These are phyloP conservation scores for Microcyclosporella mali DNA, from an alignment of 2,329 filamentous ascomycete genomes.

Conservation along the genomic window DNA sequence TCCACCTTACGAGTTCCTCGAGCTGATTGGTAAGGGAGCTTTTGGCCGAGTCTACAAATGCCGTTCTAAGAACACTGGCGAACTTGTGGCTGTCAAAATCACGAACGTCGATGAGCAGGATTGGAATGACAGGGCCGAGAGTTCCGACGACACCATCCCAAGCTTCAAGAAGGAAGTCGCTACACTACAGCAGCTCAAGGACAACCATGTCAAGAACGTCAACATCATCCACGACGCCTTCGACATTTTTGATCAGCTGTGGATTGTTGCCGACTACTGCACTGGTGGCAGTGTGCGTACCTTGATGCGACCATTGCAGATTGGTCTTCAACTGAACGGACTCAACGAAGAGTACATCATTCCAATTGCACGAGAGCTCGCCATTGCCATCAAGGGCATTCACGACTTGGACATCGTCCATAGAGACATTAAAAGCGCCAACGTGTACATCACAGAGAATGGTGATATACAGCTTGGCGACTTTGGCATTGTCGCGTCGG, in stretches of 20 bases:
- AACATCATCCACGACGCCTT: constrained; percentile 76
- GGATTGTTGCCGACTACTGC: constrained; percentile 84
- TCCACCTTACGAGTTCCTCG: constrained; percentile 62
- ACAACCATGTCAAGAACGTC: constrained; percentile 70
- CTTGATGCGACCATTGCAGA: constrained; percentile 43
- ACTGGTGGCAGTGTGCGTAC: constrained; percentile 73
- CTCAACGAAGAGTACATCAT: constrained; percentile 58
- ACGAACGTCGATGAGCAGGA: constrained; percentile 78
- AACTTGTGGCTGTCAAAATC: constrained; percentile 70
- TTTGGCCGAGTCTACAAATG: constrained; percentile 70
- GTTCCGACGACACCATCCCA: constrained; percentile 51
- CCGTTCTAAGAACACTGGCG: constrained; percentile 35
- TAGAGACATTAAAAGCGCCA: constrained; percentile 64
- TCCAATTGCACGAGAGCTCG: constrained; percentile 58
- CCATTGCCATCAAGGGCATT: constrained; percentile 55
- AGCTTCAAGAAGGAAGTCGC: constrained; percentile 57
- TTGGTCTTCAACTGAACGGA: constrained; percentile 23
- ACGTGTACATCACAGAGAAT: constrained; percentile 71
- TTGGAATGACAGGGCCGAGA: constrained; percentile 39
- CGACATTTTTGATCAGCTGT: constrained; percentile 71
- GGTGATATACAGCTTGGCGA: constrained; percentile 76
- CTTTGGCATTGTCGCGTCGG: constrained; percentile 74
- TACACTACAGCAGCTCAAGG: constrained; percentile 65
- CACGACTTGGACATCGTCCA: constrained; percentile 62
- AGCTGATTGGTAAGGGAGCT: constrained; percentile 68